Evolutionary conservation across 2,329 filamentous ascomycete genomes (phyloP).

Genomic region (Aspergillus pseudoglaucus): DNA sequence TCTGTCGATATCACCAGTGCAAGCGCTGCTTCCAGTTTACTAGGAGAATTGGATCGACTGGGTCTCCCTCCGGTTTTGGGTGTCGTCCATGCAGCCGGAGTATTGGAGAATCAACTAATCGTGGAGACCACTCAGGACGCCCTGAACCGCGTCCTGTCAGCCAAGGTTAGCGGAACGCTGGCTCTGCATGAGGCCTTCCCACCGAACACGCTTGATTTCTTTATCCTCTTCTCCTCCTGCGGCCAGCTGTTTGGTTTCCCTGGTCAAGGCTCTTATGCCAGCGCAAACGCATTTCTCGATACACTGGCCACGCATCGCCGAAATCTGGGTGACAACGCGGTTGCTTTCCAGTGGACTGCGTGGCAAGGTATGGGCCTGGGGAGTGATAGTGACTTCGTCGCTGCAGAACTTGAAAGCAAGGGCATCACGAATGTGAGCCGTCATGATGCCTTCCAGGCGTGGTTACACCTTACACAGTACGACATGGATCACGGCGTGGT

Average conservation of each 20-base stretch:
- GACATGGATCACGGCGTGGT: conserved; percentile 37
- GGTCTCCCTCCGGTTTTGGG: conserved; percentile 35
- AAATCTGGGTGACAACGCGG: conserved; percentile 32
- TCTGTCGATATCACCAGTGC: conserved; percentile 29
- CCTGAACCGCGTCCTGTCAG: conserved; percentile 22
- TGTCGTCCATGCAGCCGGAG: conserved; percentile 38
- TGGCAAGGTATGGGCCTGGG: conserved; percentile 40
- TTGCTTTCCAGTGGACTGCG: conserved; percentile 39
- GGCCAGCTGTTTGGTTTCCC: conserved; percentile 26
- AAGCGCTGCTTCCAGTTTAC: conserved; percentile 17
- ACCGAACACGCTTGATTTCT: conserved; percentile 22
- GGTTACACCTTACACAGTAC: conserved; percentile 31
- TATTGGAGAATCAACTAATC: conserved; percentile 33
- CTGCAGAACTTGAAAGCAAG: conserved; percentile 35
- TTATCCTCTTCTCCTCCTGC: conserved; percentile 25
- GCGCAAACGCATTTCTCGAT: conserved; percentile 30
- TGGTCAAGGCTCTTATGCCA: conserved; percentile 24
- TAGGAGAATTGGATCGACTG: conserved; percentile 22
- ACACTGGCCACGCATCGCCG: conserved; percentile 23
- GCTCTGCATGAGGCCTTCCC: conserved; percentile 27
- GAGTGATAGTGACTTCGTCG: conserved; percentile 31
- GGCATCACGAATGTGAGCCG: conserved; percentile 39
- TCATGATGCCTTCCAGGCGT: conserved; percentile 40
- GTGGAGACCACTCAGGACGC: conserved; percentile 19
- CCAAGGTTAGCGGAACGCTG: conserved; percentile 31